Evolutionary conservation across 1,139 yeast genomes (phyloP), one percentile per base, ranked within the genome.

Genomic region (Candida sojae): DNA sequence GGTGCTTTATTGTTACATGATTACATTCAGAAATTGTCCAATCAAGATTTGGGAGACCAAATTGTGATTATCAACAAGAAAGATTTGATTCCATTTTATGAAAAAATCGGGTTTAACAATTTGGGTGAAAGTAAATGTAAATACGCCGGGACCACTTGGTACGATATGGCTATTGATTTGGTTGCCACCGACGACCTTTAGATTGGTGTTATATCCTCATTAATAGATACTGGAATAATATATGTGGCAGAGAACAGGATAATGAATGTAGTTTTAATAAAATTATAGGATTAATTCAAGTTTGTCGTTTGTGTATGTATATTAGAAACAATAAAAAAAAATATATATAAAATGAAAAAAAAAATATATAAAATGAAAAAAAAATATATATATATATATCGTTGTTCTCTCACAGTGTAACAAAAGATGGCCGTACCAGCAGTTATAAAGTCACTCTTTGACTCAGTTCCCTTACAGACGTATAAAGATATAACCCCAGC

Each of bases 1-100:
- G 98, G 96, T 8, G 83, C 96, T 12, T 73, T 90, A 53, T 70
- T 93, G 62, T 69, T 92, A 62, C 91, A 88, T 58, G 99, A 93
- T 69, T 93, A 89, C 68, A 81, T 92, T 54, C 97, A 93, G 67
- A 89, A 92, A 60, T 74, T 93, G 66, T 82, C 91, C 40, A 90
- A 91, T 63, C 96, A 90, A 63, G 90, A 86, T 58, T 83, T 90
- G 55, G 97, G 96, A 45, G 89, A 85, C 56, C 79, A 83, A 58
- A 83, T 93, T 47, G 80, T 85, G 5, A 74, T 93, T 42, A 79
- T 92, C 53, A 88, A 91, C 32, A 91, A 88, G 61, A 80, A 83
- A 47, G 73, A 77, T 10, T 74, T 90, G 61, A 70, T 85, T 13
- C 86, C 88, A 26, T 91, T 91, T 65, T 92, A 92, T 67, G 84